Conservation (phyloP, 2,329 filamentous ascomycete species). For the Claviceps citrina region DNA sequence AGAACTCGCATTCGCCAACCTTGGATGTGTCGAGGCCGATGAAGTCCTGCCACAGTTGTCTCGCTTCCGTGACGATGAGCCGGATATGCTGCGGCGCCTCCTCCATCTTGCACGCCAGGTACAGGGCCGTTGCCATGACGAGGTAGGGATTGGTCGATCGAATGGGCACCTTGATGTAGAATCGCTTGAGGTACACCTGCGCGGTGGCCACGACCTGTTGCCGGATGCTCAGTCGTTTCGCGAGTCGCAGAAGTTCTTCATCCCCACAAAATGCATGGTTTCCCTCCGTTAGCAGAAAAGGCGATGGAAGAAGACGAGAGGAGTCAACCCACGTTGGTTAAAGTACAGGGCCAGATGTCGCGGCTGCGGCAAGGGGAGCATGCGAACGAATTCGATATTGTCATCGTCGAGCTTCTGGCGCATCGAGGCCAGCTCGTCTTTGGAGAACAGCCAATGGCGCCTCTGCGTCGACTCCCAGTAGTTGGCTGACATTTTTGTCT, state of each 20-base stretch:
- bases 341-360: constrained; percentile 83
- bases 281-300: neutral
- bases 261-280: too few relatives aligned
- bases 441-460: constrained; percentile 78
- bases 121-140: constrained; percentile 81
- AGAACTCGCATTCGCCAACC: constrained; percentile 88
- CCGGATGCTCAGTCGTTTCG: constrained; percentile 66
- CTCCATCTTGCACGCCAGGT: constrained; percentile 95
- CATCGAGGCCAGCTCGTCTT: constrained; percentile 60
- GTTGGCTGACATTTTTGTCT: constrained; percentile 66
- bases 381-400: constrained; percentile 56
- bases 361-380: constrained; percentile 68
- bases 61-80: constrained; percentile 72
- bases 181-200: constrained; percentile 86
- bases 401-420: constrained; percentile 64
- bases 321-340: constrained; percentile 57
- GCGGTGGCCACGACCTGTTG: constrained; percentile 91
- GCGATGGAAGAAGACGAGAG: neutral
- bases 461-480: constrained; percentile 94
- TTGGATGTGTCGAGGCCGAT: constrained; percentile 64
- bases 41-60: constrained; percentile 69
- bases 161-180: constrained; percentile 83
- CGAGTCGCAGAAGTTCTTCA: constrained; percentile 64
- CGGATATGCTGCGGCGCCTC: constrained; percentile 94
- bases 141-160: constrained; percentile 87